A percentile compares a stretch with the other conserved stretches of the same genome.
These are phyloP conservation scores for Sungouiella blattae DNA, from an alignment of 805 yeast species.

Conservation along the genomic window DNA sequence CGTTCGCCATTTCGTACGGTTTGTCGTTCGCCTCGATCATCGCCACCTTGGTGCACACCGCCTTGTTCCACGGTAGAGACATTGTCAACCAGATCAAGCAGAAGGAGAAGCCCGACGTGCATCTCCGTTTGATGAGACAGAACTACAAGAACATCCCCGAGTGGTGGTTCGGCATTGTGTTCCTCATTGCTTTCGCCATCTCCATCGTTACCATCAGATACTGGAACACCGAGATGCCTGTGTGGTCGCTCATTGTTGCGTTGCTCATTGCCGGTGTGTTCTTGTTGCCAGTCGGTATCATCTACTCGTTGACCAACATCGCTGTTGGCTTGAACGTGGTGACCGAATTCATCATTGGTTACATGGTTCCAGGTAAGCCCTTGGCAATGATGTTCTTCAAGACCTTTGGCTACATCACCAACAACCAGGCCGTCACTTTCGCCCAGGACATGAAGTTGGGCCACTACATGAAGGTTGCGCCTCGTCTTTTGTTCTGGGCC, in stretches of 20 bases:
- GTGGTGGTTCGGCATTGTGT: slow-evolving; percentile 39
- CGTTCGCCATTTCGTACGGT: slow-evolving; percentile 60
- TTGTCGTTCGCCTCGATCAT: slow-evolving; percentile 56
- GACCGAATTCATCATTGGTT: slow-evolving; percentile 41
- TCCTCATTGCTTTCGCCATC: slow-evolving; percentile 30
- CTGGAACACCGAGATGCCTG: slow-evolving; percentile 43
- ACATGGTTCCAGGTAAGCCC: slow-evolving; percentile 47
- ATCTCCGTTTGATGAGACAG: slow-evolving; percentile 51
- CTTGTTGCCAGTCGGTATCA: slow-evolving; percentile 39
- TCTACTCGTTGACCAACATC: slow-evolving; percentile 33
- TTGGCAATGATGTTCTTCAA: slow-evolving; percentile 47
- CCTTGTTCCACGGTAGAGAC: slow-evolving; percentile 54
- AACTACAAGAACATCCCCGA: slow-evolving; percentile 40
- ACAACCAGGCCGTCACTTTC: slow-evolving; percentile 45
- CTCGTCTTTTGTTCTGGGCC: slow-evolving; percentile 38
- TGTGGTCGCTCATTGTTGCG: slow-evolving; percentile 39
- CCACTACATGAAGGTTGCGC: slow-evolving; percentile 42
- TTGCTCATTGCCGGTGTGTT: slow-evolving; percentile 36
- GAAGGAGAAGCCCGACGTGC: slow-evolving; percentile 39
- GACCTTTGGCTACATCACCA: slow-evolving; percentile 46
- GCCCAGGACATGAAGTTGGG: slow-evolving; percentile 48
- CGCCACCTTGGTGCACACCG: slow-evolving; percentile 57
- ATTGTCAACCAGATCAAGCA: slow-evolving; percentile 31
- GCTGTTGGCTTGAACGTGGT: slow-evolving; percentile 42
- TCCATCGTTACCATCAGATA: slow-evolving; percentile 36